Evolutionary conservation across 202 grass and related monocot species (phyloP), one percentile per base, ranked within the genome.

Genomic region (Setaria italica): DNA sequence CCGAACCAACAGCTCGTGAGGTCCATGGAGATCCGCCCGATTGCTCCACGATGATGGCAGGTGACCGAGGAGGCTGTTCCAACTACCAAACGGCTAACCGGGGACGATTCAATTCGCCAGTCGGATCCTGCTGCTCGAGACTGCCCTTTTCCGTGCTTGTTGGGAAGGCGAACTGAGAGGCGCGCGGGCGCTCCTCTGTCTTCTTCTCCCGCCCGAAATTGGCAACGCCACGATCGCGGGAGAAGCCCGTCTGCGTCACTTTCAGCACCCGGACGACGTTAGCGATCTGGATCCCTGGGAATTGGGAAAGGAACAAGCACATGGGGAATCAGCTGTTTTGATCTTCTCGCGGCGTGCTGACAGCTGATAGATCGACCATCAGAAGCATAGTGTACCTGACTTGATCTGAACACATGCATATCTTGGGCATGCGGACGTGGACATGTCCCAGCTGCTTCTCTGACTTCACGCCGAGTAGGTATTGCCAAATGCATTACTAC

Each of bases 381-480:
- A 41, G 14, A 12, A 34, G 35, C 74, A 59, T 32, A 20, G 30
- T 9, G 35, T 37, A 37, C 35, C 35, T 37, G 35, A 2, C 35
- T 32, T 56, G 57, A 80, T 48, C 85, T 41, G 49, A 67, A 75
- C 59, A 67, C 21, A 34, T 54, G 37, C 45, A 21, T 46, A 46
- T 72, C 57, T 12, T 33, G 65, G 5, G 35, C 66, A 57, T 45
- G 59, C 41, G 50, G 33, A 14, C 25, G 57, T 62, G 63, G 46
- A 43, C 17, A 41, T 5, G 85, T 16, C 51, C 72, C 72, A 54
- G 20, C 73, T 16, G 43, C 65, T 70, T 83, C 65, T 62, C 51
- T 82, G 72, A 82, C 63, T 50, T 14, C 51, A 30, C 6, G 60
- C 10, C 25, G 29, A 13, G 32, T 11, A 1, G 8, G 21, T 67